Evolutionary conservation across 2,329 filamentous ascomycete genomes (phyloP), one percentile per base, ranked within the genome.

Genomic region (Apiospora sp.): DNA sequence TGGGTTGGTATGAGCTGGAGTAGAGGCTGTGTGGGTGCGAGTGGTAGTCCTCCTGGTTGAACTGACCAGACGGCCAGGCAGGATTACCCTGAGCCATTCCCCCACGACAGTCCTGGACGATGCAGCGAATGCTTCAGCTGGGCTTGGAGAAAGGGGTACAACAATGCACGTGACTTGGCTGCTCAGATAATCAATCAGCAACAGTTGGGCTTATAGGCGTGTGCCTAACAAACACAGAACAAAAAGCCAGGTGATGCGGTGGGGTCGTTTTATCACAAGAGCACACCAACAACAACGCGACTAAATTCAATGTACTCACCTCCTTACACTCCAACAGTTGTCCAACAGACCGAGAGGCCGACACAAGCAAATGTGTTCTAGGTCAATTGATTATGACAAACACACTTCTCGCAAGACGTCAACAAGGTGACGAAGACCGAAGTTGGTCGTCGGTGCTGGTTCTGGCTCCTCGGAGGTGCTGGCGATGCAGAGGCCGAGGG

Each of bases 31-130:
- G 67, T 12, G 14, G 64, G 37, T 49, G 46, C 46, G 22, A 22
- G 48, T 51, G 46, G 48, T 70, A 70, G 16, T 70, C 68, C 24
- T 51, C 68, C 48, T 70, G 69, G 49, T 68, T 54, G 44, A 54
- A 73, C 41, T 73, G 72, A 16, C 72, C 72, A 34, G 46, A 30
- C 12, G 72, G 72, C 72, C 72, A 73, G 34, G 44, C 43, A 48
- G 71, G 72, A 67, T 71, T 71, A 2, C 70, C 70, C 30, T 73
- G 72, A 54, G 72, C 72, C 72, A 73, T 73, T 10, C 14, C 58
- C 58, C 34, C 8, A 10, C 58, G 37, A 10, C 19, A 14, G 34
- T 34, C 10, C 34, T 22, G 14, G 44, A 16, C 46, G 34, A n/a
- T 19, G 54, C 22, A 22, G 58, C n/a, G 58, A 61, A 61, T 58